phyloP scores from a whole-genome alignment of 106 monocot genomes.

The Platanthera zijinensis region DNA sequence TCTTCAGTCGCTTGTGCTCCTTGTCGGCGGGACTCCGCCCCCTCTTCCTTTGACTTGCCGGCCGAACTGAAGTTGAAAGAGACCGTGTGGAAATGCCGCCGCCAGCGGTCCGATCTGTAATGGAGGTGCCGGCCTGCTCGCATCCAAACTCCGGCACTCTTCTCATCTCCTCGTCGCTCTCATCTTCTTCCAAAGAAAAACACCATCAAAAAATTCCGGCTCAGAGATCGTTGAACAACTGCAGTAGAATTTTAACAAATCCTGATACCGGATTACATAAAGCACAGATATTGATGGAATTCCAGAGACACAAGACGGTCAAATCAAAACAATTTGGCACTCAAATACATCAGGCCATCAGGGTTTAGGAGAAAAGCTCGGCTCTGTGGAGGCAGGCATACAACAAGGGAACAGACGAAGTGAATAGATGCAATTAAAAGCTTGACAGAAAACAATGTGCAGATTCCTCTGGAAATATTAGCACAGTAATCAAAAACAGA shows the following conservation, averaged over 20 bases:
- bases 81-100: slow-evolving; percentile 26
- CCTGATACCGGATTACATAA: neutral
- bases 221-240: neutral
- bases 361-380: neutral
- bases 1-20: slow-evolving; percentile 86
- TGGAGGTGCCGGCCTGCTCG: slow-evolving; percentile 31
- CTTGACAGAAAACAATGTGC: neutral
- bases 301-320: neutral
- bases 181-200: slow-evolving; percentile 21
- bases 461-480: neutral
- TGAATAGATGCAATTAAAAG: neutral
- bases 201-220: neutral
- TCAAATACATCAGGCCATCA: neutral
- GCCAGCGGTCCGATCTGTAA: slow-evolving; percentile 29
- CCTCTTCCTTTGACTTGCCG: slow-evolving; percentile 47
- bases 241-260: neutral
- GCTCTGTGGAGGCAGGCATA: neutral
- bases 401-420: neutral
- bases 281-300: neutral
- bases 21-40: slow-evolving; percentile 67
- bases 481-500: neutral
- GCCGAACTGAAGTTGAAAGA: neutral
- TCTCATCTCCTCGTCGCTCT: slow-evolving; percentile 80
- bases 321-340: neutral
- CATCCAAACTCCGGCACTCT: slow-evolving; percentile 71